phyloP scores from a whole-genome alignment of 208 protist species.

The Leptomonas seymouri region DNA sequence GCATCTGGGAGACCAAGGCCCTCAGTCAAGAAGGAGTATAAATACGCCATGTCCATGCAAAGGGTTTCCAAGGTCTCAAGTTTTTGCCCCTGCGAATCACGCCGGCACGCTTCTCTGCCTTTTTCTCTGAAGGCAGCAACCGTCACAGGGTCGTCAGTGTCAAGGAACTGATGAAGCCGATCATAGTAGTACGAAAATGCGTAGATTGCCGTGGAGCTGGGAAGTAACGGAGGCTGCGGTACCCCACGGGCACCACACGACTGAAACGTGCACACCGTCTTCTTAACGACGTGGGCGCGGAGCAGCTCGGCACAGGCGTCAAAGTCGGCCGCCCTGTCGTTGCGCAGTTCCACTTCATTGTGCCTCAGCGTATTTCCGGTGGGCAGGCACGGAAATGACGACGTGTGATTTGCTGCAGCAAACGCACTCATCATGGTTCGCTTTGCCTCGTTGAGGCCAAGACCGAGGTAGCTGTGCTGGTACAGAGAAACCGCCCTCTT shows the following conservation, averaged over 20 bases:
- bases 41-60: conserved; percentile 80
- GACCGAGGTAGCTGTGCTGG: conserved; percentile 82
- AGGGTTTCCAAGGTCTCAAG: conserved; percentile 21
- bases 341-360: conserved; percentile 18
- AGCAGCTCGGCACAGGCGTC: conserved; percentile 29
- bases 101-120: conserved; percentile 30
- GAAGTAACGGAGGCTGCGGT: conserved; percentile 48
- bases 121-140: conserved; percentile 37
- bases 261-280: conserved; percentile 29
- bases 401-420: conserved; percentile 13
- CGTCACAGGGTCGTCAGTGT: conserved; percentile 4
- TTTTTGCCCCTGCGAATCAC: not conserved
- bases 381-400: conserved; percentile 34
- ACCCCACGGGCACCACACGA: conserved; percentile 56
- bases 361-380: conserved; percentile 15
- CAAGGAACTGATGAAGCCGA: conserved; percentile 33
- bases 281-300: conserved; percentile 23
- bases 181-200: conserved; percentile 84
- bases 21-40: conserved; percentile 66
- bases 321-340: conserved; percentile 26
- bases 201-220: conserved; percentile 28
- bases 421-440: conserved; percentile 19
- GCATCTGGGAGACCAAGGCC: conserved; percentile 58
- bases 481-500: conserved; percentile 39
- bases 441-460: conserved; percentile 75